Evolutionary conservation across 345 rosid species (phyloP), one percentile per base, ranked within the genome.

Genomic region (Firmiana major): DNA sequence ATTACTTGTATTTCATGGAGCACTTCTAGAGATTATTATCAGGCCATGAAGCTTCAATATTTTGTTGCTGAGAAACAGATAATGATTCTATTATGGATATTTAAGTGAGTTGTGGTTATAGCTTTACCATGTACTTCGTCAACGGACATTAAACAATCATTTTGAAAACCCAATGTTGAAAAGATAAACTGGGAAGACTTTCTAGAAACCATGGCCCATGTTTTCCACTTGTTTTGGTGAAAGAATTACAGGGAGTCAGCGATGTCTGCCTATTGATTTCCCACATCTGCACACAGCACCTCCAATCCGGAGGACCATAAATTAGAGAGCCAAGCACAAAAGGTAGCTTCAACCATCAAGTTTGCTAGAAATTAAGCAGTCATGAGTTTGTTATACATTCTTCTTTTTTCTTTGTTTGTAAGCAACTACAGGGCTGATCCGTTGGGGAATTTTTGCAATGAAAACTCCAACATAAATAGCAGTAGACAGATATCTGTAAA

Each of bases 381-480:
- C 73, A 71, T 51, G 75, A 71, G 10, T 31, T 31, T 51, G 75
- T 31, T 31, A 19, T 10, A 71, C 22, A 19, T 53, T 40, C 75
- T 34, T 31, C 60, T 71, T 53, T 5, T 71, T 51, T 43, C 46
- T 38, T 64, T 79, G 22, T 65, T 85, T 60, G 40, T 85, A 21
- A 77, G 67, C 73, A 67, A 49, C 49, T 83, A 78, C 83, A 63
- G 7, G 24, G 89, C 82, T 42, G 90, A 89, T 66, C 89, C 93
- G 69, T 38, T 89, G 26, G 89, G 92, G 64, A 63, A 92, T 3
- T 84, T 79, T 73, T 92, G 92, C 86, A 84, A 85, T 77, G 63
- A 80, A 17, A 64, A 78, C 73, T 77, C 86, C 45, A 78, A 71
- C 75, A 55, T 83, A 70, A 62, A 79, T 48, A 48, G 63, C n/a